Evolutionary conservation across 129 eudicot species (phyloP), one percentile per base, ranked within the genome.

Genomic region (Helianthus tuberosus): DNA sequence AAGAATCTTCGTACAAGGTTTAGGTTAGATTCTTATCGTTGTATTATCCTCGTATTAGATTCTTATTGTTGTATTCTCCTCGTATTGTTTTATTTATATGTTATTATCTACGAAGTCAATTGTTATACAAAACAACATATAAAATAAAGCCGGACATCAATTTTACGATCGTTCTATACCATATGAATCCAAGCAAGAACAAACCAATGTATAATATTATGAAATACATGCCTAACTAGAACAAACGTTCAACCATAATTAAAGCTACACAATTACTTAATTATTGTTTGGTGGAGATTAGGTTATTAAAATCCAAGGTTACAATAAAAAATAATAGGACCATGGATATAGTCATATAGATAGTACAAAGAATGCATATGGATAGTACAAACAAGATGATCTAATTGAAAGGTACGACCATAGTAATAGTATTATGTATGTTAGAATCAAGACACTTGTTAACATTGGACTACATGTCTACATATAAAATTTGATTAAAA

Each of bases 271-370:
- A 5, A 35, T 15, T 15, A 53, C 13, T 1, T 9, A 54, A 39
- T 15, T 17, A 39, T 38, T 44, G 36, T 13, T 44, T 25, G 27
- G 54, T 55, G 66, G 76, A 57, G 48, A 55, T 57, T 72, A 57
- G 76, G 55, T 57, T 10, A 46, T 43, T 20, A 72, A 72, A 72
- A 57, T 23, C 67, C 67, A 72, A 72, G 76, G 65, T 16, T 39
- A 55, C 20, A 20, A 20, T 10, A 15, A 38, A 9, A 11, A 53
- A 39, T 41, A 54, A 8, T 54, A 50, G 49, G 10, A 32, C 41
- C 71, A 47, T 66, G 72, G 48, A 43, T 43, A 43, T 43, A 43
- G 23, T 16, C 63, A 51, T 38, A 54, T 20, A 13, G 8, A 20
- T 17, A n/a, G 65, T 71, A 53, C 65, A 71, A 71, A 71, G 1